Base-by-base conservation (phyloP, 352 stramenopile genomes). In the Phytophthora litchii region DNA sequence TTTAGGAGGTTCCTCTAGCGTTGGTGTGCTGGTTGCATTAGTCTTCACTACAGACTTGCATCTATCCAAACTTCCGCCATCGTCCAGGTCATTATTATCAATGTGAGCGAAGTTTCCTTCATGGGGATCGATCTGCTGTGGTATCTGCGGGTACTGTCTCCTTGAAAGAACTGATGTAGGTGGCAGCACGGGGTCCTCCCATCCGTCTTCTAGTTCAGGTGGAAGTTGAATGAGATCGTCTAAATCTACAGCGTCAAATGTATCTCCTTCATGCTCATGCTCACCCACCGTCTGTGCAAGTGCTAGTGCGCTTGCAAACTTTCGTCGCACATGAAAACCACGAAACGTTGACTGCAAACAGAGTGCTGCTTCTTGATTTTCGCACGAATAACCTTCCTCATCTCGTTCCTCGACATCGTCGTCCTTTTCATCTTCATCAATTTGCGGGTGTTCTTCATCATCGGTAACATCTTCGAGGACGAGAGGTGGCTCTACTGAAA, bases 281-380 rank as follows among this genome's bases (percentile, higher is more conserved):
- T 59, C 31, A 0, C 14, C 50, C 3, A 83, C 59, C 9, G 57
- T 38, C 5, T 75, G 70, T 1, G 78, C 80, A 23, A 89, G 56
- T 17, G 77, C 76, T 8, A 92, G 44, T 6, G 83, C 83, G 21
- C 84, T 76, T 14, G 72, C 68, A 50, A 88, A 89, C 51, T 87
- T 90, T 7, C 78, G 71, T 3, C 83, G 77, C 4, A 90, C 74
- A 40, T 80, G 65, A 48, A 88, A 90, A 8, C 83, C 83, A 17
- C 83, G 76, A 44, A 85, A 90, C n/a, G 73, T 78, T 3, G 83
- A 90, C 57, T 92, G 83, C 13, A 92, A 64, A 11, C 76, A 48
- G 36, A 61, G 72, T 10, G 78, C 83, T 3, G 83, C 83, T 11
- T 64, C 44, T 3, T 64, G 64, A 35, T n/a, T 63, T 29, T 31